These are phyloP conservation scores for Akanthomyces lecanii DNA, from an alignment of 2,329 filamentous ascomycete genomes.

Conservation along the genomic window DNA sequence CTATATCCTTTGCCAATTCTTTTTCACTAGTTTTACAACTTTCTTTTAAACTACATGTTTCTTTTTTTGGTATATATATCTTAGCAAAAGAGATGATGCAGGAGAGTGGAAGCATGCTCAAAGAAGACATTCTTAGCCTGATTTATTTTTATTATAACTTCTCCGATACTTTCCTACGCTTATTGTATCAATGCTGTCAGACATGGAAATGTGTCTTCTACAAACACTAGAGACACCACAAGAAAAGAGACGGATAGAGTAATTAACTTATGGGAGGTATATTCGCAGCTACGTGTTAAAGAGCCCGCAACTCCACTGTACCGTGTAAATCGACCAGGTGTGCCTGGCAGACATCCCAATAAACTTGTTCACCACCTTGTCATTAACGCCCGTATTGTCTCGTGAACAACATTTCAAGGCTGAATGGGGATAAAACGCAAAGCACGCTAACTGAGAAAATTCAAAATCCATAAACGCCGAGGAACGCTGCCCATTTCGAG, in stretches of 20 bases:
- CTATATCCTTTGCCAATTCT: slow-evolving; percentile 1
- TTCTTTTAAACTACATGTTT: not conserved
- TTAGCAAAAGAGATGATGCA: not conserved
- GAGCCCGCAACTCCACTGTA: not conserved
- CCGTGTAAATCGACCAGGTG: not conserved
- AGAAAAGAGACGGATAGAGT: not conserved
- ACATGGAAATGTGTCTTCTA: no score
- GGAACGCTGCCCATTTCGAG: not conserved
- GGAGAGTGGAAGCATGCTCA: not conserved
- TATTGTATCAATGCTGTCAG: no score
- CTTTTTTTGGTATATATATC: slow-evolving; percentile 3
- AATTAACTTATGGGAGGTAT: not conserved
- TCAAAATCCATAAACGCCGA: not conserved
- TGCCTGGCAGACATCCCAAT: not conserved
- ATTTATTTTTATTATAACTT: not conserved
- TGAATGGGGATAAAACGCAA: slow-evolving; percentile 9
- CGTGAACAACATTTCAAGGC: slow-evolving; percentile 4
- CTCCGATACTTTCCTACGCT: no score
- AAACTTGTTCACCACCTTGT: not conserved
- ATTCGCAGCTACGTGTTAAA: not conserved
- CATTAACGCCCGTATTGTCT: slow-evolving; percentile 2
- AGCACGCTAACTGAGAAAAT: slow-evolving; percentile 7
- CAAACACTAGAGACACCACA: no score
- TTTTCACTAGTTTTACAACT: not conserved
- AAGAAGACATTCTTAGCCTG: not conserved